Conservation (phyloP, 208 protist species). For the Leishmania guyanensis region DNA sequence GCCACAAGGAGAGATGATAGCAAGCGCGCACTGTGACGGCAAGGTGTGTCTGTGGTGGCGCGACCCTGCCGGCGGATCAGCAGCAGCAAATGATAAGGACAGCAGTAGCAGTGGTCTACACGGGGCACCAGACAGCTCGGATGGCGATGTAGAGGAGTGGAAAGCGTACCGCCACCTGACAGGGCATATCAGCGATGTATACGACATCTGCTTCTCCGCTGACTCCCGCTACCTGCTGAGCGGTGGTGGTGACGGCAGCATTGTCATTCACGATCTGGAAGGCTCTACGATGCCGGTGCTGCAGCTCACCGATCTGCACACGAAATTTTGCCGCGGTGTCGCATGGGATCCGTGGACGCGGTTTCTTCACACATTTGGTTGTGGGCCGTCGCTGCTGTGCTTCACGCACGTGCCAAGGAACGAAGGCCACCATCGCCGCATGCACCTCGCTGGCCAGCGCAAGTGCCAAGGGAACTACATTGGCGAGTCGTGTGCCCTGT, state of each 20-base stretch:
- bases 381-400: constrained; percentile 69
- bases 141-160: constrained; percentile 63
- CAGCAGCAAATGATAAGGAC: not conserved
- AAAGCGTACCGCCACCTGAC: constrained; percentile 86
- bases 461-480: constrained; percentile 71
- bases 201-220: constrained; percentile 86
- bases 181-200: constrained; percentile 86
- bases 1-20: constrained; percentile 77
- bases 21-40: constrained; percentile 82
- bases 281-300: constrained; percentile 68
- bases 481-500: constrained; percentile 73
- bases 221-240: constrained; percentile 83
- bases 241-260: constrained; percentile 72
- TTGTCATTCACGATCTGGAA: constrained; percentile 82
- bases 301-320: constrained; percentile 69
- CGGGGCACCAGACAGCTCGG: not conserved
- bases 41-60: constrained; percentile 87
- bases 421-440: constrained; percentile 21
- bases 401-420: constrained; percentile 54
- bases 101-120: not conserved
- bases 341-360: constrained; percentile 87
- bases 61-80: constrained; percentile 31
- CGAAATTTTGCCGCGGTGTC: constrained; percentile 85
- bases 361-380: constrained; percentile 68
- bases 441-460: constrained; percentile 66